phyloP scores from a whole-genome alignment of 2,329 filamentous ascomycete species.

The Trichoderma aggressivum region DNA sequence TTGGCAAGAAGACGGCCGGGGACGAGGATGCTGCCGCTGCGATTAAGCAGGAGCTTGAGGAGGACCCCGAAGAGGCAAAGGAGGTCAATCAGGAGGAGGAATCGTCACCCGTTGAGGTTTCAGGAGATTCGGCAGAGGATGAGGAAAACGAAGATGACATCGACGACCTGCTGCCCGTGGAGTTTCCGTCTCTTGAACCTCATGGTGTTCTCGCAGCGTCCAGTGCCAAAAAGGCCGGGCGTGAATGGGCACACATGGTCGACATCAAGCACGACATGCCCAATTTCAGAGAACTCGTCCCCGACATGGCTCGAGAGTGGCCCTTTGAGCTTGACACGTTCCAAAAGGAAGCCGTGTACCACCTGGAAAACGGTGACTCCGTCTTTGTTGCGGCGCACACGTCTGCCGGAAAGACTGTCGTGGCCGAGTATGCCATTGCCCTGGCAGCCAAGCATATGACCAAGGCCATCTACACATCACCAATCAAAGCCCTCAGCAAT shows the following conservation, averaged over 20 bases:
- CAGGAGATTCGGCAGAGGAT: constrained; percentile 32
- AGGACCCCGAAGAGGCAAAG: constrained; percentile 44
- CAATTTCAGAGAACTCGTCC: constrained; percentile 92
- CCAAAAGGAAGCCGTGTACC: constrained; percentile 97
- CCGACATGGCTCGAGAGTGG: constrained; percentile 94
- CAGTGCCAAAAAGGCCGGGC: constrained; percentile 68
- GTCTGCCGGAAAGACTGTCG: constrained; percentile 95
- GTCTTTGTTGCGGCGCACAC: constrained; percentile 98
- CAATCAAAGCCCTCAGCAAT: constrained; percentile 97
- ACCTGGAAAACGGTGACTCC: constrained; percentile 92
- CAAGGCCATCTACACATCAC: constrained; percentile 97
- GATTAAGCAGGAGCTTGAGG: constrained; percentile 60
- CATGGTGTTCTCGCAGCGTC: constrained; percentile 71
- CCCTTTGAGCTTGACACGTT: constrained; percentile 97
- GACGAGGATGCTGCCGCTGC: constrained; percentile 64
- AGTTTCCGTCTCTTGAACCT: constrained; percentile 88
- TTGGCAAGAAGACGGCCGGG: constrained; percentile 57
- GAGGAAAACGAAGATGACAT: constrained; percentile 62
- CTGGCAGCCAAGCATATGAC: constrained; percentile 98
- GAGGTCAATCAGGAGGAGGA: constrained; percentile 29
- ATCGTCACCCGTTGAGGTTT: constrained; percentile 20
- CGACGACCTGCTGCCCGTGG: constrained; percentile 82
- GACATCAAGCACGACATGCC: constrained; percentile 88
- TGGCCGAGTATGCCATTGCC: constrained; percentile 96
- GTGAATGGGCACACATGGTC: constrained; percentile 98